These are phyloP conservation scores for Phytophthora fragariaefolia DNA, from an alignment of 352 stramenopile species.

Conservation along the genomic window DNA sequence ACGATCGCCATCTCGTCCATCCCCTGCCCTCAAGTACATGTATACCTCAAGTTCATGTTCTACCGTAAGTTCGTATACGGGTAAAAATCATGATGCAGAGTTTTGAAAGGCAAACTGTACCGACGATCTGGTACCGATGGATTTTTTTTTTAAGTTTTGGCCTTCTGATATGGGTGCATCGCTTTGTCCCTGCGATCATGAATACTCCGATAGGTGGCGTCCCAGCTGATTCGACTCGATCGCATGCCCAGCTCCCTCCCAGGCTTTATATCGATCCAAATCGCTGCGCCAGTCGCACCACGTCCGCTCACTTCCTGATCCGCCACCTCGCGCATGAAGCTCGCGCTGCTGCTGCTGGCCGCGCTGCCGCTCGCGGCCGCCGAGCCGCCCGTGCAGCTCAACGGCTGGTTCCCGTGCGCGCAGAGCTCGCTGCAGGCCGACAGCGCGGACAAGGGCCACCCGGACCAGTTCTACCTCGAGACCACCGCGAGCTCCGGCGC, in stretches of 20 bases:
- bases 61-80: no score
- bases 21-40: no score
- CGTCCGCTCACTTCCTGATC: constrained; percentile 20
- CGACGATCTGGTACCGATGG: background rate
- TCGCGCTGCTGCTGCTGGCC: constrained; percentile 5
- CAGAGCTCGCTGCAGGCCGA: constrained; percentile 38
- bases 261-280: background rate
- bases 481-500: constrained; percentile 13
- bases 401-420: constrained; percentile 69
- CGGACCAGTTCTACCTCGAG: constrained; percentile 52
- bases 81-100: no score
- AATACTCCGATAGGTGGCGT: constrained; percentile 10
- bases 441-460: constrained; percentile 31
- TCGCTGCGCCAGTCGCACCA: background rate
- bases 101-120: no score
- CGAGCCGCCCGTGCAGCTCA: constrained; percentile 43
- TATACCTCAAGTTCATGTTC: no score
- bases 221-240: constrained; percentile 4
- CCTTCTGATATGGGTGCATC: constrained; percentile 21
- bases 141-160: no score
- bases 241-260: background rate
- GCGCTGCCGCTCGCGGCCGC: constrained; percentile 7
- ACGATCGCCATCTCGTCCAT: no score
- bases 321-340: constrained; percentile 21
- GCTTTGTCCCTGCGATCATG: constrained; percentile 1